Conservation (phyloP, 345 rosid species). For the Nasturtium officinale region DNA sequence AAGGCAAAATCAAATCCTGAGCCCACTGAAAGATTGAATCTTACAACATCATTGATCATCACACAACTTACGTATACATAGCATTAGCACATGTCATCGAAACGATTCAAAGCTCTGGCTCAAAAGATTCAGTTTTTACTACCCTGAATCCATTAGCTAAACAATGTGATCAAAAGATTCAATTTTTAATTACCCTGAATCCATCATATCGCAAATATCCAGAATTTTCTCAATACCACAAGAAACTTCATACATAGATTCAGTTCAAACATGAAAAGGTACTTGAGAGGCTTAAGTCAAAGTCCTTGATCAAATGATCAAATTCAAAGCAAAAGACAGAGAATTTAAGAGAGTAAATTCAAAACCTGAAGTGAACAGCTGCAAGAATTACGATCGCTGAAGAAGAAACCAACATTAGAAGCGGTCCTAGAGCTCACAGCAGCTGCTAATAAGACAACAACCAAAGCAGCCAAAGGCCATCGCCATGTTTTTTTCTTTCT, state of each 20-base stretch:
- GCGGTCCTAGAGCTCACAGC: constrained; percentile 50
- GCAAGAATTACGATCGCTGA: constrained; percentile 51
- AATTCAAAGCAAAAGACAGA: constrained; percentile 4
- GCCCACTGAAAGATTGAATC: constrained; percentile 1
- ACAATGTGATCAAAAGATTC: constrained; percentile 30
- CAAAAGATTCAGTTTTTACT: constrained; percentile 4
- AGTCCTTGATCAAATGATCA: neutral
- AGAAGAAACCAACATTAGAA: constrained; percentile 48
- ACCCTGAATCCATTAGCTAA: constrained; percentile 5
- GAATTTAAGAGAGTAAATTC: constrained; percentile 10
- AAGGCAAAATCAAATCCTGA: neutral
- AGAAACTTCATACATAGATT: constrained; percentile 18
- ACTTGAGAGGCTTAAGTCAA: constrained; percentile 7
- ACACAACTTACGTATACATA: neutral
- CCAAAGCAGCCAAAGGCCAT: constrained; percentile 54
- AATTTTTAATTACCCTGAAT: constrained; percentile 4
- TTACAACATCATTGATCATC: constrained; percentile 13
- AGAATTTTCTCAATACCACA: neutral
- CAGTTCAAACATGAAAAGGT: neutral
- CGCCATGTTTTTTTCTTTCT: constrained; percentile 43
- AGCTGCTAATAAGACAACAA: constrained; percentile 53
- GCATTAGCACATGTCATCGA: neutral
- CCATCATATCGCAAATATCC: constrained; percentile 6
- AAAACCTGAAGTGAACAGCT: constrained; percentile 57
- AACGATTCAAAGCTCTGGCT: neutral